phyloP scores from a whole-genome alignment of 2,329 filamentous ascomycete species.

The Sclerotinia nivalis region DNA sequence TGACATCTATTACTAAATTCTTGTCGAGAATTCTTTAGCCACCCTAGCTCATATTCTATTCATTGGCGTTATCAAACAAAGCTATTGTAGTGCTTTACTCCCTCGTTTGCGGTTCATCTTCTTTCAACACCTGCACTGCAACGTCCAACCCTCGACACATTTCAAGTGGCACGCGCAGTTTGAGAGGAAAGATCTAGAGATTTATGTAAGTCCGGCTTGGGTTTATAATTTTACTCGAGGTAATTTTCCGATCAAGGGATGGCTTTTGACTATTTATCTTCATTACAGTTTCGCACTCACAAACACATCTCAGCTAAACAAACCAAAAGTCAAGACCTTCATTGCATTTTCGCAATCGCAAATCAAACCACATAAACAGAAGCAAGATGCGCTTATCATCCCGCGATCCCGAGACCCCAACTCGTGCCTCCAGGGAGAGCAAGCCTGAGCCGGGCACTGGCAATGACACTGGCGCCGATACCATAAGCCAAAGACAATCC shows the following conservation, averaged over 20 bases:
- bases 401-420: background rate
- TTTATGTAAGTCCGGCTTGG: background rate
- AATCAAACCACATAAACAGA: background rate
- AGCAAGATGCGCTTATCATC: background rate
- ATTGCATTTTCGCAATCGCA: background rate
- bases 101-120: background rate
- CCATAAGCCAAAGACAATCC: background rate
- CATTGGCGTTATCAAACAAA: no score
- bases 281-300: background rate
- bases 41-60: background rate
- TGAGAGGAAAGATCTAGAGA: background rate
- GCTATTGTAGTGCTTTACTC: background rate
- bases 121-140: background rate
- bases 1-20: background rate
- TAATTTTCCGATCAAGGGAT: background rate
- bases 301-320: background rate
- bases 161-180: background rate
- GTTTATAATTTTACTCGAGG: no score
- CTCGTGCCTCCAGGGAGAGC: background rate
- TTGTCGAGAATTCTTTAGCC: background rate
- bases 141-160: background rate
- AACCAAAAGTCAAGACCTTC: background rate
- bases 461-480: background rate
- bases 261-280: background rate
- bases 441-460: background rate